Base-by-base conservation (phyloP, 2,329 filamentous ascomycete species). In the Fusarium avenaceum region DNA sequence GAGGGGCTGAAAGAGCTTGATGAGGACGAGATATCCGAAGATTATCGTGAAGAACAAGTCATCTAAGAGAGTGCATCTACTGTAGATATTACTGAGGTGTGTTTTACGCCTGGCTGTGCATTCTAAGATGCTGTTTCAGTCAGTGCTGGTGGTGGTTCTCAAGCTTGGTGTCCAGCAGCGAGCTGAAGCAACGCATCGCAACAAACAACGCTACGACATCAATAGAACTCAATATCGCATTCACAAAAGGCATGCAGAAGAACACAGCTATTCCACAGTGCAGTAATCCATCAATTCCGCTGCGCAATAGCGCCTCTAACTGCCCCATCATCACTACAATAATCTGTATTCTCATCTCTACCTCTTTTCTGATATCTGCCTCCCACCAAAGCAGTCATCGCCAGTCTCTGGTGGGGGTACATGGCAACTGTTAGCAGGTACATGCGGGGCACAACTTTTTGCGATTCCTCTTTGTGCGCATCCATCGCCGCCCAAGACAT, bases 361-460 rank as follows among this genome's bases (percentile, higher is more conserved):
- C 26, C 22, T 67, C 38, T 26, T 39, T 38, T 42, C 42, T 40
- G 40, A 68, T 47, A 33, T 56, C 50, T 57, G 11, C 22, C 60
- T 49, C 22, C 30, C 50, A 47, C 33, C 52, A 38, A 22, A 33
- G 45, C 53, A 65, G 35, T 47, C 51, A 53, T 61, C 57, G 46
- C 42, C 32, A 44, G 52, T 44, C 15, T 38, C 33, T 10, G 15
- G 33, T 57, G 60, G 57, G 59, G 71, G 67, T 76, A 78, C 76
- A 69, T 73, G 48, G 17, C 38, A 64, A 63, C 63, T 77, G 76
- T 67, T 76, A 77, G 72, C 43, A 67, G 66, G 47, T 75, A 75
- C 70, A 33, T 74, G 72, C 58, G 67, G 73, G 64, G 71, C 61
- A 62, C 26, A 52, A 46, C 32, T 65, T 52, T 65, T 63, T 51